Evolutionary conservation across 305 asterid genomes (phyloP).

Genomic region (Fraxinus baroniana): DNA sequence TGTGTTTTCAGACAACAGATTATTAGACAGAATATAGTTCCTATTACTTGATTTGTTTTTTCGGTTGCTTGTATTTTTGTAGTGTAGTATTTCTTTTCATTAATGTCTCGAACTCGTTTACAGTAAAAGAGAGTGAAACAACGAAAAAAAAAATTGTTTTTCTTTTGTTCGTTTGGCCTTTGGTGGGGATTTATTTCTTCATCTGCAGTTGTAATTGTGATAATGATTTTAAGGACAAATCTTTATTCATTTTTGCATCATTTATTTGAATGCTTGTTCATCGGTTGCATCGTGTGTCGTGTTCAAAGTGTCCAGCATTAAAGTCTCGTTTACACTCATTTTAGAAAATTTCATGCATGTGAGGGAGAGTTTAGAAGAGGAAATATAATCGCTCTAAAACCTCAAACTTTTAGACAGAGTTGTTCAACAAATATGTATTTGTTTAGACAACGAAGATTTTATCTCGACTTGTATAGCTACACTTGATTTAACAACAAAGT

Average conservation of each 20-base stretch:
- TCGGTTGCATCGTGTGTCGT: neutral
- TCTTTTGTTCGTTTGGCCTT: neutral
- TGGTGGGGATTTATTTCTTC: neutral
- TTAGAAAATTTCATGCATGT: neutral
- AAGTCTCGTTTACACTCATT: neutral
- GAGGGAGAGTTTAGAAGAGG: neutral
- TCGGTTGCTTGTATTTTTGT: conserved; percentile 4
- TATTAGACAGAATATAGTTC: conserved; percentile 24
- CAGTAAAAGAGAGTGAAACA: neutral
- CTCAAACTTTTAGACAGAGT: neutral
- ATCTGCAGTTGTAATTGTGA: neutral
- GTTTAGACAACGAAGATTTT: neutral
- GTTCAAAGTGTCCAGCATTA: neutral
- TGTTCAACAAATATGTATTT: neutral
- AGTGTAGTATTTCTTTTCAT: conserved; percentile 20
- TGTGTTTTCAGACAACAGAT: conserved; percentile 1
- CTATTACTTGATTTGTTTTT: conserved; percentile 3
- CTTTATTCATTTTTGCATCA: neutral
- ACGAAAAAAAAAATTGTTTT: neutral
- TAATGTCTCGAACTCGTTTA: conserved; percentile 4
- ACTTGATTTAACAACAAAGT: neutral
- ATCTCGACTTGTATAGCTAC: neutral
- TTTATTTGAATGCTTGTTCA: neutral
- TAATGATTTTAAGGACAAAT: neutral
- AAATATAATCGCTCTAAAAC: neutral